phyloP scores from a whole-genome alignment of 2,329 filamentous ascomycete species.

The Aspergillus neotritici region DNA sequence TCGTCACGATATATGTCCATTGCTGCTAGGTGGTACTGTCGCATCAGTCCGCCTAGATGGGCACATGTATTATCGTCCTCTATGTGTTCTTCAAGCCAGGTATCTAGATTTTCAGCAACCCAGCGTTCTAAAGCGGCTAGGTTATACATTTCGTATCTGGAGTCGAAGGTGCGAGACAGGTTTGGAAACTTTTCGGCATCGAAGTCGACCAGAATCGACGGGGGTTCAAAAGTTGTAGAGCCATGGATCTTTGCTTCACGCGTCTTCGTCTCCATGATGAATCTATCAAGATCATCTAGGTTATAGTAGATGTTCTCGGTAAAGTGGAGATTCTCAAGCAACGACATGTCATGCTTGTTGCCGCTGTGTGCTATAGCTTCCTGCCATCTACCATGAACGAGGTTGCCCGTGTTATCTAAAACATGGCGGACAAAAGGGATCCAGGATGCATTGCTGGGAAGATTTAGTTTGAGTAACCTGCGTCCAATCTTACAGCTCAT shows the following conservation, averaged over 20 bases:
- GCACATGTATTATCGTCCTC: slow-evolving; percentile 12
- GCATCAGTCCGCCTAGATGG: slow-evolving; percentile 29
- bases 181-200: slow-evolving; percentile 9
- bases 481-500: slow-evolving; percentile 45
- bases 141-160: slow-evolving; percentile 15
- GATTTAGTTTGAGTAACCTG: slow-evolving; percentile 39
- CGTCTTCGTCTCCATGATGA: slow-evolving; percentile 5
- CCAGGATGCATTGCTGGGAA: slow-evolving; percentile 7
- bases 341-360: slow-evolving; percentile 3
- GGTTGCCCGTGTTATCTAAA: slow-evolving; percentile 3
- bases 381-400: slow-evolving; percentile 1
- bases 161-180: not conserved
- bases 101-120: slow-evolving; percentile 38
- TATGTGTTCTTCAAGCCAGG: slow-evolving; percentile 35
- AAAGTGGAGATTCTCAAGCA: slow-evolving; percentile 5
- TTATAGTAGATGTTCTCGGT: slow-evolving; percentile 5
- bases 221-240: not conserved
- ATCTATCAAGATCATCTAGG: slow-evolving; percentile 10
- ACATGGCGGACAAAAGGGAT: slow-evolving; percentile 8
- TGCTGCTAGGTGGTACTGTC: slow-evolving; percentile 30
- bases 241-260: not conserved
- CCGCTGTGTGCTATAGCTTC: slow-evolving; percentile 7
- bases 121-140: slow-evolving; percentile 47
- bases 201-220: slow-evolving; percentile 3
- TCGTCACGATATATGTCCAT: slow-evolving; percentile 31